phyloP scores from a whole-genome alignment of 352 stramenopile genomes.

The Pythium phragmitis region DNA sequence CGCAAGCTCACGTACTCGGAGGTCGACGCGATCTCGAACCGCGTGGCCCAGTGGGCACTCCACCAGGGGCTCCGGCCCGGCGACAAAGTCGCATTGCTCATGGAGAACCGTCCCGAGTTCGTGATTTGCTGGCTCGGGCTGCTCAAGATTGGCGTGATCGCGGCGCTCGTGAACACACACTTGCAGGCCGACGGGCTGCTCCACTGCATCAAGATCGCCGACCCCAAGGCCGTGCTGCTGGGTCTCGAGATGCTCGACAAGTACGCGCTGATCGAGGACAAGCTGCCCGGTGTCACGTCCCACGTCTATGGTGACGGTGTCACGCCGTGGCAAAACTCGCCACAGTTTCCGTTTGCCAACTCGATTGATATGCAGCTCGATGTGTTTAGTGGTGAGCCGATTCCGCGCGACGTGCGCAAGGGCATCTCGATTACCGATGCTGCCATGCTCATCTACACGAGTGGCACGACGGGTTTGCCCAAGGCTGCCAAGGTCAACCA shows the following conservation, averaged over 20 bases:
- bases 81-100: constrained; percentile 77
- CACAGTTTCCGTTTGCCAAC: constrained; percentile 32
- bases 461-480: constrained; percentile 77
- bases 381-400: constrained; percentile 28
- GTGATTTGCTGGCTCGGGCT: constrained; percentile 82
- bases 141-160: constrained; percentile 79
- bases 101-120: constrained; percentile 87
- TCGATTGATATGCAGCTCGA: constrained; percentile 42
- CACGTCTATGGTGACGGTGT: constrained; percentile 58
- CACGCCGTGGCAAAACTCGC: constrained; percentile 5
- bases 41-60: constrained; percentile 73
- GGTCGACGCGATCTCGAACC: constrained; percentile 67
- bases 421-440: constrained; percentile 58
- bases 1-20: constrained; percentile 52
- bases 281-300: constrained; percentile 43
- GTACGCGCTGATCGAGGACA: constrained; percentile 35
- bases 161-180: constrained; percentile 85
- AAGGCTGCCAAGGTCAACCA: constrained; percentile 81
- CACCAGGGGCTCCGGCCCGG: constrained; percentile 43
- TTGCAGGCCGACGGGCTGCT: constrained; percentile 63
- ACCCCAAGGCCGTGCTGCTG: constrained; percentile 65
- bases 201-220: constrained; percentile 71
- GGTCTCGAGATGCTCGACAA: constrained; percentile 42
- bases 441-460: constrained; percentile 83
- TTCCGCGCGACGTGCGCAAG: constrained; percentile 30